Conservation (phyloP, 2,329 filamentous ascomycete genomes). For the Ampelomyces quisqualis region DNA sequence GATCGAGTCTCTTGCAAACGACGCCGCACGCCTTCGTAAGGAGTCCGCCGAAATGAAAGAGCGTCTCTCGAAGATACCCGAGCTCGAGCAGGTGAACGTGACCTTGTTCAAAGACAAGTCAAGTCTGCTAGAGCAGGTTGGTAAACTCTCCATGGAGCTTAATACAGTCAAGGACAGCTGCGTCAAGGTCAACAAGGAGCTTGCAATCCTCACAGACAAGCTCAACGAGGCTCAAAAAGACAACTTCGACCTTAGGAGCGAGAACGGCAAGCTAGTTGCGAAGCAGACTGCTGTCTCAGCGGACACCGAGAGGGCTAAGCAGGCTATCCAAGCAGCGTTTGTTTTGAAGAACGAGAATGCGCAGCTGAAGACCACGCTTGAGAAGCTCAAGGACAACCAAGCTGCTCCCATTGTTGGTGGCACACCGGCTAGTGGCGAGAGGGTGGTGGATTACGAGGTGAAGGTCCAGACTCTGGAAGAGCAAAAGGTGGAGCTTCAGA, state of each 20-base stretch:
- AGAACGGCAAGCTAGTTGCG: constrained; percentile 16
- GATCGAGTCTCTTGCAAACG: constrained; percentile 12
- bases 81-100: constrained; percentile 15
- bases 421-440: neutral
- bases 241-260: constrained; percentile 13
- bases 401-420: neutral
- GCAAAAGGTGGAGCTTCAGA: constrained; percentile 14
- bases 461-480: constrained; percentile 14
- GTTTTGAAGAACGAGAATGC: constrained; percentile 6
- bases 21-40: constrained; percentile 12
- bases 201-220: constrained; percentile 9
- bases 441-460: constrained; percentile 3
- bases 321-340: neutral
- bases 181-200: constrained; percentile 3
- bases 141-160: constrained; percentile 13
- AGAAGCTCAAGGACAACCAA: constrained; percentile 8
- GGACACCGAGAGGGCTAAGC: constrained; percentile 1
- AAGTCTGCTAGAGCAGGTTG: constrained; percentile 9
- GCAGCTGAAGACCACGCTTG: neutral
- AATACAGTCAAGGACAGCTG: constrained; percentile 6
- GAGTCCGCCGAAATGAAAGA: constrained; percentile 20
- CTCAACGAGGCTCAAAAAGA: constrained; percentile 12
- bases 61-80: constrained; percentile 9
- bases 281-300: constrained; percentile 6
- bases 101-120: constrained; percentile 8